Percentiles rank a stretch among this genome's conserved stretches.
phyloP scores from a whole-genome alignment of 2,329 filamentous ascomycete species.

The Eutypa lata region DNA sequence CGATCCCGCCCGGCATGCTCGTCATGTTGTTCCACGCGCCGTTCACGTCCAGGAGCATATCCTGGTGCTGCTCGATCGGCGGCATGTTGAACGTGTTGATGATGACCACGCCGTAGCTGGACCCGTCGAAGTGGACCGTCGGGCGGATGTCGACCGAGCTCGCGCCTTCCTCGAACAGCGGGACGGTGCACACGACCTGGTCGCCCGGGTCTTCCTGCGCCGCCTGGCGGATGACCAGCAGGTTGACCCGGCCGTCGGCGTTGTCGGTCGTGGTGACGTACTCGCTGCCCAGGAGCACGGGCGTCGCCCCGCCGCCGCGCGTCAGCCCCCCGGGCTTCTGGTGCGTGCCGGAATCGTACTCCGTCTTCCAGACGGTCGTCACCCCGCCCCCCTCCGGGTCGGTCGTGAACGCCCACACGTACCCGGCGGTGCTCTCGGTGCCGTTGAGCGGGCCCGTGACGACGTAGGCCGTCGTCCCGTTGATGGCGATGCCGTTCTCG shows the following conservation, averaged over 20 bases:
- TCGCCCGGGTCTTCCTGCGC: background rate
- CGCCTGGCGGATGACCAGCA: background rate
- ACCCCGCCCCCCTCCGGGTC: background rate
- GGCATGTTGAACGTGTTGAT: background rate
- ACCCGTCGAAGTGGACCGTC: conserved; percentile 3
- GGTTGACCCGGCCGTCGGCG: conserved; percentile 1
- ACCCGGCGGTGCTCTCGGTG: conserved; percentile 3
- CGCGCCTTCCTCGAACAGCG: background rate
- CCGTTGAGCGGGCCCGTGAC: conserved; percentile 9
- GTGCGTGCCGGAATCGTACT: background rate
- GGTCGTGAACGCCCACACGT: conserved; percentile 5
- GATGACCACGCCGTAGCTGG: background rate
- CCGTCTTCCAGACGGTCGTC: background rate
- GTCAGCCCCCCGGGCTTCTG: background rate
- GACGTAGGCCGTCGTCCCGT: conserved; percentile 9
- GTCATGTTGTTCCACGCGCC: conserved; percentile 2
- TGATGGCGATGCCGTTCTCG: conserved; percentile 14
- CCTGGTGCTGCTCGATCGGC: background rate
- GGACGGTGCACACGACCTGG: conserved; percentile 1
- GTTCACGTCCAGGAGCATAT: background rate
- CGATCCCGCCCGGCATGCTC: conserved; percentile 1
- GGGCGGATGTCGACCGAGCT: background rate
- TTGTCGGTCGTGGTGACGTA: conserved; percentile 3
- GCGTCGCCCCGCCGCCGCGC: conserved; percentile 1
- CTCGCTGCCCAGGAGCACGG: conserved; percentile 1